Evolutionary conservation across 805 yeast species (phyloP), one percentile per base, ranked within the genome.

Genomic region (Hermanozyma aechmeae): DNA sequence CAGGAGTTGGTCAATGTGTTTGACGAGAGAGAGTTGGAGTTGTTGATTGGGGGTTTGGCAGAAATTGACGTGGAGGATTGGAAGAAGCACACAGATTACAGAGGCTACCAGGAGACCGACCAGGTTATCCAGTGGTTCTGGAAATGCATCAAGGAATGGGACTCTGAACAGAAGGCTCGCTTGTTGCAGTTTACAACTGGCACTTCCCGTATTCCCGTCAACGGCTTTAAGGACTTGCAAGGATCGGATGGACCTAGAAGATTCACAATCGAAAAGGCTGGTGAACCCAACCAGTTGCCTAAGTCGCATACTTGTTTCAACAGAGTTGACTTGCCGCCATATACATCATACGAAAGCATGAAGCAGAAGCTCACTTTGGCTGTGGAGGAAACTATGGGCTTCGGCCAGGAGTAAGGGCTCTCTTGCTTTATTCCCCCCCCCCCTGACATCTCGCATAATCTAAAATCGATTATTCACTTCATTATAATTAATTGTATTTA

Each of bases 211-310:
- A 92, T 92, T 33, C 99, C 99, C 6, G 98, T 92, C 40, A 92
- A 89, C 58, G 99, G 99, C 23, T 92, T 92, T 71, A 92, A 92
- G 58, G 99, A 92, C 59, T 69, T 92, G 46, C 99, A 92, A 62
- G 99, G 98, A 42, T 82, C 95, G 15, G 98, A 92, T 61, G 99
- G 99, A 34, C 99, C 99, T 30, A 82, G 99, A 71, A 76, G 97
- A 53, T 92, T 92, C 58, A 92, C 99, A 5, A 89, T 92, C 54
- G 99, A 92, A 57, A 87, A 87, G 57, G 97, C 97, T 7, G 98
- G 98, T 34, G 97, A 89, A 54, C 50, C 80, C 19, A 79, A 76
- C 48, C 96, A 87, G 61, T 63, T 92, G 48, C 99, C 99, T 25
- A 92, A 92, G 58, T 84, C 96, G 7, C 98, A 92, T 55, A 92